phyloP scores from a whole-genome alignment of 495 filamentous ascomycete genomes.

The Aspergillus egyptiacus region DNA sequence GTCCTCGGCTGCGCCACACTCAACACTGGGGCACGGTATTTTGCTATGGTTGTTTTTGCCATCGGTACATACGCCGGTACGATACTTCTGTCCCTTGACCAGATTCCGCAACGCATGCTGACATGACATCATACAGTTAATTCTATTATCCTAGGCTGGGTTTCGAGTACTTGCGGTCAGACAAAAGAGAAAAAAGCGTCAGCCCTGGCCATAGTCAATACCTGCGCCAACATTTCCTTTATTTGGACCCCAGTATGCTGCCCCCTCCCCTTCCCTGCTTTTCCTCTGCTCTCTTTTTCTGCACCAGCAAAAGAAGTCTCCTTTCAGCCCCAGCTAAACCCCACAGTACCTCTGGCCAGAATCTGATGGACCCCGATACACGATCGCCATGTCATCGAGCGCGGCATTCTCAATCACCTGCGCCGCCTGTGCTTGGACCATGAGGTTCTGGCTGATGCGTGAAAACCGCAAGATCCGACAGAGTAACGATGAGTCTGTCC shows the following conservation, averaged over 20 bases:
- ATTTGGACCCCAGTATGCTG: conserved; percentile 43
- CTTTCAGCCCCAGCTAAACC: too few relatives aligned
- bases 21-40: conserved; percentile 19
- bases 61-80: conserved; percentile 19
- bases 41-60: conserved; percentile 18
- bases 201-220: conserved; percentile 50
- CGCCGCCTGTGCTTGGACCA: conserved; percentile 33
- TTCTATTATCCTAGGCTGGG: conserved; percentile 21
- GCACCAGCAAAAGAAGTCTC: too few relatives aligned
- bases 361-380: conserved; percentile 43
- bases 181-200: conserved; percentile 40
- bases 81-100: background rate
- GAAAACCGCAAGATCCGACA: conserved; percentile 48
- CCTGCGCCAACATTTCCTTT: conserved; percentile 47
- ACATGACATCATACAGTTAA: conserved; percentile 7
- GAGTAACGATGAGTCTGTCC: conserved; percentile 20
- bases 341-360: conserved; percentile 47
- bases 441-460: conserved; percentile 38
- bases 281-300: background rate
- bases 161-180: conserved; percentile 21
- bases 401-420: conserved; percentile 42
- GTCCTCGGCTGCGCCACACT: conserved; percentile 24
- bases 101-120: background rate
- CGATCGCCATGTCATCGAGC: conserved; percentile 40
- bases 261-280: background rate